Base-by-base conservation (phyloP, 768 basidiomycete genomes). In the Gelatoporia subvermispora region DNA sequence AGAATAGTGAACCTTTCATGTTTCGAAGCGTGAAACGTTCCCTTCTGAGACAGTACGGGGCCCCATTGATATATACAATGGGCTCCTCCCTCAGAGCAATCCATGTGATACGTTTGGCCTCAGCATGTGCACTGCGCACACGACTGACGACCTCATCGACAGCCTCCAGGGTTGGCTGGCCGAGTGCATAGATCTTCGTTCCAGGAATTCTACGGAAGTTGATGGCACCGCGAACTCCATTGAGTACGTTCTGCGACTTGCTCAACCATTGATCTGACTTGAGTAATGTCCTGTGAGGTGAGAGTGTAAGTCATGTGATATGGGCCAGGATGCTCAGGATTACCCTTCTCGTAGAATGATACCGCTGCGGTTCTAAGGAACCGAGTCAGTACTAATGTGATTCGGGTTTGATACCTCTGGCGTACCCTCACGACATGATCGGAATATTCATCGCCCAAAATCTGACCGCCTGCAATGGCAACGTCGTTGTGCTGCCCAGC, bases 371-470 rank as follows among this genome's bases (percentile, higher is more conserved):
- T 93, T 88, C 84, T 93, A 58, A 49, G 37, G 4, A 45, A 3
- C n/a, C 41, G 41, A 36, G 17, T 13, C 10, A 35, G 22, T 21
- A 17, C 37, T 35, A 37, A 18, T 45, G 8, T n/a, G n/a, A n/a
- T n/a, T 43, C 35, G 11, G 34, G 20, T 43, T 10, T 8, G 25
- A 16, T 18, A n/a, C n/a, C n/a, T n/a, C n/a, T n/a, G 23, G 50
- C 73, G 23, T 49, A 88, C 90, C 75, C 87, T 87, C 25, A 99
- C 82, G 39, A 98, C 92, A 63, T 94, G 90, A 36, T 90, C 88
- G 2, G 91, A 92, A 72, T 92, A 98, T 64, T 99, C 96, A 61
- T 97, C 94, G 4, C 93, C 95, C 1, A 94, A 71, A 38, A 96
- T 80, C 61, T 86, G 88, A 0, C 90, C 92, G 9, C 92, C 92